Base-by-base conservation (phyloP, 1,284 basidiomycete genomes). In the Agroathelia rolfsii region DNA sequence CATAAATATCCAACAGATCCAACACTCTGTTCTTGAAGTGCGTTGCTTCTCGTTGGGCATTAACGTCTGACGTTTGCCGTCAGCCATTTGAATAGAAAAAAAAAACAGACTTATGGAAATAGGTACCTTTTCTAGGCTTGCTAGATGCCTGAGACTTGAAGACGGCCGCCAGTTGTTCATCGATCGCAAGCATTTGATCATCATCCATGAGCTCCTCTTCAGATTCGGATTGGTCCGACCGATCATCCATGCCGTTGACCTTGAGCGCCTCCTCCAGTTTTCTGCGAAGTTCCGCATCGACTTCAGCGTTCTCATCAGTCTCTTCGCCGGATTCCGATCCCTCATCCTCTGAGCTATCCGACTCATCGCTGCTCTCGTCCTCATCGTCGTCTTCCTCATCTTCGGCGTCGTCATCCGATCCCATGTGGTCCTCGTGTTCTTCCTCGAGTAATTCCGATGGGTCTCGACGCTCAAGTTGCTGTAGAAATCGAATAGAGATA, bases 181-280 rank as follows among this genome's bases (percentile, higher is more conserved):
- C 94, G 26, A 97, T 74, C 30, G 84, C 82, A 67, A 96, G 78
- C 94, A 97, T 98, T 60, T 96, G 88, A 28, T 97, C 93, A 50
- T 97, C 94, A 50, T 93, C 84, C 77, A 92, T 82, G 16, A 80
- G 61, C 27, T 84, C 81, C 45, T 83, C 78, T 19, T 82, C 75
- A 26, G 64, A 63, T 17, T 54, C 59, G 10, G 44, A 41, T n/a
- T 39, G 51, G 13, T 55, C 63, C 1, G 61, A 60, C 24, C 56
- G 54, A 6, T 61, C 60, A 19, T 59, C 61, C 36, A 85, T 63
- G 3, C 83, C 84, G 41, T 77, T 80, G 12, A 77, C 74, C 34
- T 76, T 69, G 5, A 94, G 64, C 1, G 82, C 87, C 43, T 82
- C 81, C 44, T 83, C 73, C 21, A 93, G 79, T 44, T 83, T 77